Evolutionary conservation across 2,329 filamentous ascomycete genomes (phyloP).

Genomic region (Epichloe glyceriae): DNA sequence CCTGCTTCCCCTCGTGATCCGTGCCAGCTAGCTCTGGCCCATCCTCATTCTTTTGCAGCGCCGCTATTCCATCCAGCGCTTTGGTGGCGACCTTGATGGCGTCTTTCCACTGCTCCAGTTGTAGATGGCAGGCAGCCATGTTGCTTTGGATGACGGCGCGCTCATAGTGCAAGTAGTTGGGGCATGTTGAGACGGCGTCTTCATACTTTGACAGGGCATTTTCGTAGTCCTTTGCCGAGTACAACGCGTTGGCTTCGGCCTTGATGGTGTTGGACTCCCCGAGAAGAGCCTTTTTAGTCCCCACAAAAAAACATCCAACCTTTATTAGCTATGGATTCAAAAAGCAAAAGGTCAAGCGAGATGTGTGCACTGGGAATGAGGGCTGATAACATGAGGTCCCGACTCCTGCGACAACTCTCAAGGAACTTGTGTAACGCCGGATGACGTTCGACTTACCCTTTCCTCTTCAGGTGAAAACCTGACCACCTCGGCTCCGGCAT

Average conservation of each 20-base stretch:
- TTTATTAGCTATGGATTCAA: no score
- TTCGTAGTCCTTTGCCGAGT: constrained; percentile 56
- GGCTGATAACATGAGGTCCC: background rate
- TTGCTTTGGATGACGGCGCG: constrained; percentile 80
- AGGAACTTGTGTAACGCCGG: no score
- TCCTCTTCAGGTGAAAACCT: constrained; percentile 44
- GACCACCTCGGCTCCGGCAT: constrained; percentile 14
- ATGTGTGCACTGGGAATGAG: background rate
- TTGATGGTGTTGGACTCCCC: constrained; percentile 62
- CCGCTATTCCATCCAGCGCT: constrained; percentile 60
- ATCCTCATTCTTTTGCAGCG: constrained; percentile 28
- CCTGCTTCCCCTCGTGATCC: background rate
- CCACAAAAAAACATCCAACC: background rate
- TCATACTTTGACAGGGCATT: constrained; percentile 75
- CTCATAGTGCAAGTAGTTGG: constrained; percentile 77
- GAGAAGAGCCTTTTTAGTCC: constrained; percentile 49
- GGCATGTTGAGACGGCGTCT: constrained; percentile 63
- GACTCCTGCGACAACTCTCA: background rate
- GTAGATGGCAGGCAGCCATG: constrained; percentile 78
- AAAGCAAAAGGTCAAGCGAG: background rate
- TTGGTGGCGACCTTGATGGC: constrained; percentile 61
- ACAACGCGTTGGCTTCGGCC: constrained; percentile 65
- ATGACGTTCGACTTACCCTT: constrained; percentile 24
- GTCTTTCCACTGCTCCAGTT: constrained; percentile 74
- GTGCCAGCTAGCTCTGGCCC: constrained; percentile 27